These are phyloP conservation scores for Leptographium procerum DNA, from an alignment of 2,329 filamentous ascomycete species.

Conservation along the genomic window DNA sequence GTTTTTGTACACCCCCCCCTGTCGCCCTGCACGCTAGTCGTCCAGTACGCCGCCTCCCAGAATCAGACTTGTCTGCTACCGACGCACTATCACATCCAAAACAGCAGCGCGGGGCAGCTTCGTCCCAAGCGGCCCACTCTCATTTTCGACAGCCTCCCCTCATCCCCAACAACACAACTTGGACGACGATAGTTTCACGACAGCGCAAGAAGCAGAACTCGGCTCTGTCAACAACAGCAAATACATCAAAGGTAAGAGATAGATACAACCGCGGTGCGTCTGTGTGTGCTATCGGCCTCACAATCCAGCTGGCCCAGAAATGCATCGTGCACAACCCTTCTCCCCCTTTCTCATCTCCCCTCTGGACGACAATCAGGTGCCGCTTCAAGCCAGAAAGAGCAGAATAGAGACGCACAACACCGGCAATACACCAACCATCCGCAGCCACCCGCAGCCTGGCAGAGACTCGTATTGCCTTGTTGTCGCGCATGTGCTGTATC, in stretches of 20 bases:
- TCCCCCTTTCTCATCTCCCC: not conserved
- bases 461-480: not conserved
- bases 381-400: not conserved
- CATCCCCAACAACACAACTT: not conserved
- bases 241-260: not conserved
- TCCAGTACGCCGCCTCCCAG: not conserved
- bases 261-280: not conserved
- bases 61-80: not conserved
- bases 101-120: slow-evolving; percentile 10
- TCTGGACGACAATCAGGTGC: too few species aligned
- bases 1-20: not conserved
- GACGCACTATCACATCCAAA: slow-evolving; percentile 8
- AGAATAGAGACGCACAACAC: not conserved
- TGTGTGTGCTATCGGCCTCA: not conserved
- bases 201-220: not conserved
- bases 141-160: not conserved
- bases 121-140: slow-evolving; percentile 4
- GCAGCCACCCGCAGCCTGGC: not conserved
- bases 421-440: not conserved
- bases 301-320: not conserved
- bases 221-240: not conserved
- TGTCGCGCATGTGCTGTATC: not conserved
- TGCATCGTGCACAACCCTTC: not conserved
- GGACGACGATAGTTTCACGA: not conserved
- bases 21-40: not conserved